Conservation (phyloP, 768 basidiomycete species). For the Baorangia bicolor region DNA sequence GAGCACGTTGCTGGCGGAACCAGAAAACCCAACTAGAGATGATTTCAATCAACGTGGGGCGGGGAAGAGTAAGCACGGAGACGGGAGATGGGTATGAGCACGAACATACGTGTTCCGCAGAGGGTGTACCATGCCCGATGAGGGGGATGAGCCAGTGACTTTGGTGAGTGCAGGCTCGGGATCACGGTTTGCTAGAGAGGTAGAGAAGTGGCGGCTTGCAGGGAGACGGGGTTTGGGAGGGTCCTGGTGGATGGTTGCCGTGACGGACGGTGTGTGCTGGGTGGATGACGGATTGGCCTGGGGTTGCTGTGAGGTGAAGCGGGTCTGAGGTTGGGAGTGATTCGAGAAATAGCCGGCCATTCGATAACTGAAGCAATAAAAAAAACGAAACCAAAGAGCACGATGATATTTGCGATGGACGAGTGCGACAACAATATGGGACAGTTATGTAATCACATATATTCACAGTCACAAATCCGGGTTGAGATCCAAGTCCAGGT, state of each 20-base stretch:
- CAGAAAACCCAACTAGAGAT: conserved; percentile 80
- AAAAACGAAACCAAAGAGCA: too few relatives aligned
- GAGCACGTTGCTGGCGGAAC: conserved; percentile 88
- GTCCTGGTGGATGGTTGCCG: conserved; percentile 13
- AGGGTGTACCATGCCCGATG: conserved; percentile 56
- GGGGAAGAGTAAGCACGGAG: conserved; percentile 14
- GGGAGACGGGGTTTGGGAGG: conserved; percentile 47
- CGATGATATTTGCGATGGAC: conserved; percentile 10
- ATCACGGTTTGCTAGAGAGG: conserved; percentile 45
- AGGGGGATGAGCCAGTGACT: conserved; percentile 29
- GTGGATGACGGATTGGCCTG: conserved; percentile 13
- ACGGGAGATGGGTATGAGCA: conserved; percentile 19
- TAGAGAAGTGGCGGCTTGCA: conserved; percentile 76
- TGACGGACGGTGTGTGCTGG: background rate
- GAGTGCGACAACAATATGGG: conserved; percentile 6
- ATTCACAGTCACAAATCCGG: conserved; percentile 57
- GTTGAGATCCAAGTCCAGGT: conserved; percentile 82
- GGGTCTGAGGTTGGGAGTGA: conserved; percentile 64
- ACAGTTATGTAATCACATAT: conserved; percentile 24
- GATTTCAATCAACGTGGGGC: conserved; percentile 15
- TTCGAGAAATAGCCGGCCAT: conserved; percentile 84
- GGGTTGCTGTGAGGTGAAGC: conserved; percentile 59
- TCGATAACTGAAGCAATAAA: conserved; percentile 31
- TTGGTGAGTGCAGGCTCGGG: conserved; percentile 39
- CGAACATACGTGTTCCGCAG: conserved; percentile 85